Evolutionary conservation across 2,329 filamentous ascomycete genomes (phyloP).

Genomic region (Pezicula neosporulosa): DNA sequence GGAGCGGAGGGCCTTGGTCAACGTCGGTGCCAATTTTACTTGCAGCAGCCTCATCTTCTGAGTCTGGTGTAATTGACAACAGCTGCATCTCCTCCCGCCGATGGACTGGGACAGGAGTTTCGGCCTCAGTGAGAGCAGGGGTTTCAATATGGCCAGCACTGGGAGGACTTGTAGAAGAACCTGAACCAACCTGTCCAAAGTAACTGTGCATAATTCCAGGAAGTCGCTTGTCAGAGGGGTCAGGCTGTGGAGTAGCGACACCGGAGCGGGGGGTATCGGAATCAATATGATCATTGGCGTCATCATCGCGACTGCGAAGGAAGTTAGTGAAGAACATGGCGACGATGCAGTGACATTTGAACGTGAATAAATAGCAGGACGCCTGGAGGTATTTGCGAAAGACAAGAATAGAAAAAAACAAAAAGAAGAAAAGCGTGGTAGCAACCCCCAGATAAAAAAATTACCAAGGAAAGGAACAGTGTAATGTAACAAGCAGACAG

Average conservation of each 20-base stretch:
- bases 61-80: slow-evolving; percentile 22
- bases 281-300: slow-evolving; percentile 72
- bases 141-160: slow-evolving; percentile 27
- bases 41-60: slow-evolving; percentile 17
- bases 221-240: slow-evolving; percentile 89
- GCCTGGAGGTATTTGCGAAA: background rate
- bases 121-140: slow-evolving; percentile 15
- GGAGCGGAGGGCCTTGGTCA: slow-evolving; percentile 16
- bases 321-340: slow-evolving; percentile 23
- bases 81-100: slow-evolving; percentile 16
- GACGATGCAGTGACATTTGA: slow-evolving; percentile 3
- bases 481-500: no score
- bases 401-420: no score
- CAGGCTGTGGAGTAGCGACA: slow-evolving; percentile 88
- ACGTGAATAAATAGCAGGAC: background rate
- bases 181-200: slow-evolving; percentile 98
- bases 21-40: slow-evolving; percentile 17
- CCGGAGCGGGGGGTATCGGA: slow-evolving; percentile 86
- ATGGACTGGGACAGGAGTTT: slow-evolving; percentile 15
- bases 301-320: slow-evolving; percentile 51
- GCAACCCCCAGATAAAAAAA: no score
- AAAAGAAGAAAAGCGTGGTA: no score
- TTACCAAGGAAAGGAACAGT: no score
- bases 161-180: slow-evolving; percentile 50
- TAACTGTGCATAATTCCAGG: slow-evolving; percentile 94